phyloP scores from a whole-genome alignment of 2,329 filamentous ascomycete species.

The Xylariaceae sp. region DNA sequence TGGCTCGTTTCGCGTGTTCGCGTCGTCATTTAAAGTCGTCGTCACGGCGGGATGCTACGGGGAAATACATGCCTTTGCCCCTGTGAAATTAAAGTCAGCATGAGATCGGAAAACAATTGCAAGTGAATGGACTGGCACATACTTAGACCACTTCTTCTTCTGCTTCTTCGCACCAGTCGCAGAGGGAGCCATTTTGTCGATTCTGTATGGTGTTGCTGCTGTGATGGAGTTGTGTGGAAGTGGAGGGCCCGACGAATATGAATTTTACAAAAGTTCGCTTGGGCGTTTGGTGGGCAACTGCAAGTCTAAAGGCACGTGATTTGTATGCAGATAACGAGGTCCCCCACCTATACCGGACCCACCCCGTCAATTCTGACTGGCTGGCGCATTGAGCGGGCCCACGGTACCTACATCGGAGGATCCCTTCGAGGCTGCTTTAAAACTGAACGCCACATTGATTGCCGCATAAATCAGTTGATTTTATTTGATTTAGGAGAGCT shows the following conservation, averaged over 20 bases:
- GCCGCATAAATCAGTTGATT: too few relatives aligned
- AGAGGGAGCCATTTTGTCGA: constrained; percentile 45
- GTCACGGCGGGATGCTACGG: constrained; percentile 10
- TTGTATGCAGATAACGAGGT: constrained; percentile 7
- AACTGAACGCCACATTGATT: too few relatives aligned
- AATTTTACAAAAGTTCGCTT: constrained; percentile 32
- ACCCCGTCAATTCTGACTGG: neutral
- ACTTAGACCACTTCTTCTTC: constrained; percentile 73
- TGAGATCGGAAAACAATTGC: constrained; percentile 9
- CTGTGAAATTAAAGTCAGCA: constrained; percentile 25
- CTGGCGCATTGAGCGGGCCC: neutral
- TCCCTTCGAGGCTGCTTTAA: too few relatives aligned
- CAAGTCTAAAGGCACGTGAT: constrained; percentile 24
- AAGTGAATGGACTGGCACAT: constrained; percentile 44
- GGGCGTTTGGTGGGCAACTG: constrained; percentile 26
- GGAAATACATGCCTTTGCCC: constrained; percentile 31
- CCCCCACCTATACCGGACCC: neutral
- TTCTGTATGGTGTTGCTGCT: constrained; percentile 28
- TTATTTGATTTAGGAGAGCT: too few relatives aligned
- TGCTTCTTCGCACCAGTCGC: constrained; percentile 68
- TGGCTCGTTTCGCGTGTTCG: constrained; percentile 11
- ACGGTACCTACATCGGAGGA: neutral
- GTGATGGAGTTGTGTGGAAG: constrained; percentile 27
- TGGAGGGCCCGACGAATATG: constrained; percentile 28
- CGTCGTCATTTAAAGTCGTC: neutral